These are phyloP conservation scores for Fraxinus floribunda DNA, from an alignment of 305 asterid genomes.

Conservation along the genomic window DNA sequence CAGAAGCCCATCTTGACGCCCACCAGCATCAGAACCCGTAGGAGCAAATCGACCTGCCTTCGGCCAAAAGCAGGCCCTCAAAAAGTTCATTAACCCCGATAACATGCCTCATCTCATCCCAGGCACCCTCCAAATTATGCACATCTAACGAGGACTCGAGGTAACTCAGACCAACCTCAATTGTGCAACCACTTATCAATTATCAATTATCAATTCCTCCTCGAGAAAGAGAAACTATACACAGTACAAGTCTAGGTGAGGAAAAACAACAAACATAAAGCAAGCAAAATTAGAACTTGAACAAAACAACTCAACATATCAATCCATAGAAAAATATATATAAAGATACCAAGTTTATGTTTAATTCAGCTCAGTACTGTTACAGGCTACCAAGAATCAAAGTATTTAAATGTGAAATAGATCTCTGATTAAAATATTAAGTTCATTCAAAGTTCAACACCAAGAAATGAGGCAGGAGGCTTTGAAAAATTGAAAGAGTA, in stretches of 20 bases:
- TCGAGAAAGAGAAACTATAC: neutral
- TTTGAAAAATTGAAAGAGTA: constrained; percentile 21
- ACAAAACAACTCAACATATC: neutral
- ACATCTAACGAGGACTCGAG: constrained; percentile 43
- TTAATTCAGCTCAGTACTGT: constrained; percentile 15
- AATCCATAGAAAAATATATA: neutral
- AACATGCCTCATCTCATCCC: constrained; percentile 97
- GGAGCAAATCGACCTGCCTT: constrained; percentile 52
- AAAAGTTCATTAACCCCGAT: constrained; percentile 76
- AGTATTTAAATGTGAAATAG: constrained; percentile 28
- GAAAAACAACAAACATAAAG: constrained; percentile 4
- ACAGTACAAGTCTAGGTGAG: constrained; percentile 14
- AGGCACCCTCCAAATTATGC: constrained; percentile 56
- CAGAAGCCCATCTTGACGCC: constrained; percentile 81
- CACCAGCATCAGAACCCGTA: constrained; percentile 62
- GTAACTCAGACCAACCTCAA: constrained; percentile 10
- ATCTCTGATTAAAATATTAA: constrained; percentile 20
- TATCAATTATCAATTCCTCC: constrained; percentile 14
- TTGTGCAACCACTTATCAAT: neutral
- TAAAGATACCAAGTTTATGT: neutral
- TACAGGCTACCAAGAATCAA: neutral
- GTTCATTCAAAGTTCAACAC: constrained; percentile 30
- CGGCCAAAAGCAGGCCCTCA: constrained; percentile 92
- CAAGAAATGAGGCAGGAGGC: constrained; percentile 19
- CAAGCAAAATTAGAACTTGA: constrained; percentile 20